Conservation (phyloP, 169 alveolate species). For the Cyclospora cayetanensis region DNA sequence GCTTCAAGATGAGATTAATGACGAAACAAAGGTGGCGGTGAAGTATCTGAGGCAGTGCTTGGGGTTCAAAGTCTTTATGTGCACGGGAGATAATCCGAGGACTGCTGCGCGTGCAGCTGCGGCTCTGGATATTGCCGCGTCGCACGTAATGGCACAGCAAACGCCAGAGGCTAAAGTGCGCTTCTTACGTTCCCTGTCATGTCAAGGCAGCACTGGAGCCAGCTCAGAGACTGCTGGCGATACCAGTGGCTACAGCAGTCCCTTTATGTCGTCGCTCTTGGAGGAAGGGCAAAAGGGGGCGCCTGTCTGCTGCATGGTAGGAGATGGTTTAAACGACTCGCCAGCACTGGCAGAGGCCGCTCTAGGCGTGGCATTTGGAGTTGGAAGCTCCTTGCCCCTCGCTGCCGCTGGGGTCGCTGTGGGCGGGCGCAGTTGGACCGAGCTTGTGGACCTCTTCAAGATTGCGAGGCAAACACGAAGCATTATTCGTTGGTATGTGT, state of each 20-base stretch:
- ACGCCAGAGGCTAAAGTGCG: conserved; percentile 38
- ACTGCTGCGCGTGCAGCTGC: conserved; percentile 59
- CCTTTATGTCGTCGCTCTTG: background rate
- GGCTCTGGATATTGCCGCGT: conserved; percentile 20
- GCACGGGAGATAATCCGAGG: conserved; percentile 64
- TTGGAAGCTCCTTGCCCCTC: conserved; percentile 66
- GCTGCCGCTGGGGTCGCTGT: conserved; percentile 72
- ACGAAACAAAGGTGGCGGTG: conserved; percentile 24
- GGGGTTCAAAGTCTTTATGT: conserved; percentile 52
- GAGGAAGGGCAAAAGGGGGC: background rate
- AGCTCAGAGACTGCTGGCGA: background rate
- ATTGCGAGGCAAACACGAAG: conserved; percentile 14
- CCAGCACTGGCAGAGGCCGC: conserved; percentile 75
- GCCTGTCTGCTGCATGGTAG: conserved; percentile 69
- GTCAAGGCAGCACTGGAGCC: background rate
- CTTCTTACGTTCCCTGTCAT: conserved; percentile 16
- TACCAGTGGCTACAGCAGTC: background rate
- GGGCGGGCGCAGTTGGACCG: conserved; percentile 49
- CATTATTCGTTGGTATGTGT: conserved; percentile 23
- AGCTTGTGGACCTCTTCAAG: conserved; percentile 31
- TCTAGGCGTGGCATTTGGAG: conserved; percentile 75
- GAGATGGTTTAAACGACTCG: conserved; percentile 76
- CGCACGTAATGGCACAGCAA: conserved; percentile 53
- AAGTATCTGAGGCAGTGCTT: background rate
- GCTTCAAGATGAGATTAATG: conserved; percentile 1